A percentile compares a stretch with the other conserved stretches of the same genome.
Evolutionary conservation across 306 rosid genomes (phyloP).

Genomic region (Begonia masoniana): DNA sequence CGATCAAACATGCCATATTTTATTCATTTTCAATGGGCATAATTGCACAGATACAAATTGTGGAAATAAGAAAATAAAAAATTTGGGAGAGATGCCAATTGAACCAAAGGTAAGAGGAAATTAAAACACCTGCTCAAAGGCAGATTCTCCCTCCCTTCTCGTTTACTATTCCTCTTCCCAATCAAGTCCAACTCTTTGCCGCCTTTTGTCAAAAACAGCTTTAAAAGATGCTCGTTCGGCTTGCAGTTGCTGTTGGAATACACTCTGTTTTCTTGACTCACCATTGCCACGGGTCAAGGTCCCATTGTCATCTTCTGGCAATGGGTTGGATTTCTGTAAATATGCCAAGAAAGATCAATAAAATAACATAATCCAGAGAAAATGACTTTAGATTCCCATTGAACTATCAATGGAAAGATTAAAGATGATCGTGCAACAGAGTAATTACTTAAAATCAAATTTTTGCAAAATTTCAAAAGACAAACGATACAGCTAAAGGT

Average conservation of each 20-base stretch:
- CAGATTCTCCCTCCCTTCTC: not conserved
- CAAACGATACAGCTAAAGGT: not conserved
- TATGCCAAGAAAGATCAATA: constrained; percentile 9
- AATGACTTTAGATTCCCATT: not conserved
- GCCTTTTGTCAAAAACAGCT: constrained; percentile 71
- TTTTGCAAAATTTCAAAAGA: too few species aligned
- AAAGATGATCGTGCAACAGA: too few species aligned
- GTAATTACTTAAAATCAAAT: too few species aligned
- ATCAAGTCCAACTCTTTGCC: constrained; percentile 61
- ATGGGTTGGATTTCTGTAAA: constrained; percentile 72
- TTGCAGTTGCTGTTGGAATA: constrained; percentile 59
- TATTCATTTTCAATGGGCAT: not conserved
- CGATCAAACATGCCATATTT: not conserved
- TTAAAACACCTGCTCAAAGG: not conserved
- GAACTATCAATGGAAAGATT: too few species aligned
- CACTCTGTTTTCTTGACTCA: constrained; percentile 38
- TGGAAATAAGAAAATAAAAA: not conserved
- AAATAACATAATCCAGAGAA: not conserved
- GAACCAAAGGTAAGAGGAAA: not conserved
- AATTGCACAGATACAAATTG: not conserved
- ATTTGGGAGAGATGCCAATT: not conserved
- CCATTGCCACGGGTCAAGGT: constrained; percentile 9
- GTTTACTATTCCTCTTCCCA: constrained; percentile 45
- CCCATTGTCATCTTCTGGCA: constrained; percentile 34
- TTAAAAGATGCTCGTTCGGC: constrained; percentile 85